Percentiles rank a stretch among this genome's conserved stretches.
phyloP scores from a whole-genome alignment of 495 filamentous ascomycete species.

The Aspergillus indologenus region DNA sequence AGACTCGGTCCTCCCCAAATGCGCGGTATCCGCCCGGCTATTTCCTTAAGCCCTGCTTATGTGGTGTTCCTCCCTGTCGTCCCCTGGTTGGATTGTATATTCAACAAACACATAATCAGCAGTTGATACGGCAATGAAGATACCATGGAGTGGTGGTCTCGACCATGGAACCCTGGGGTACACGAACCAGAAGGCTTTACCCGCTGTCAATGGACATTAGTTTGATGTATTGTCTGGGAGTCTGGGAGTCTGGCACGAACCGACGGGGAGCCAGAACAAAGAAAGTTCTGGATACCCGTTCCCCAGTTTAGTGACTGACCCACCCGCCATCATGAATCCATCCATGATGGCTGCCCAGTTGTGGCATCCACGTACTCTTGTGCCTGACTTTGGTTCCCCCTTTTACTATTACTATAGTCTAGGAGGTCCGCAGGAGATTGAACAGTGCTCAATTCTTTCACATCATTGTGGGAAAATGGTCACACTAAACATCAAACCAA shows the following conservation, averaged over 20 bases:
- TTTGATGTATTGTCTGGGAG: too few species aligned
- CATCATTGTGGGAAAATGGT: neutral
- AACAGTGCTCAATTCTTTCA: too few species aligned
- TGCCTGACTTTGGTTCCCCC: neutral
- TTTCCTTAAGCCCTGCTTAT: constrained; percentile 3
- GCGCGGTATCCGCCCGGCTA: constrained; percentile 20
- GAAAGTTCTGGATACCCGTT: constrained; percentile 8
- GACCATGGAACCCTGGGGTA: neutral
- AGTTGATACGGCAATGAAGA: too few species aligned
- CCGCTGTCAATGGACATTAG: neutral
- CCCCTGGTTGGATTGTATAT: too few species aligned
- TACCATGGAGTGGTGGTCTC: too few species aligned
- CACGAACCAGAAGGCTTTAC: neutral
- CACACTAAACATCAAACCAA: neutral
- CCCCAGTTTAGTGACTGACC: constrained; percentile 14
- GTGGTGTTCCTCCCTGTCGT: neutral
- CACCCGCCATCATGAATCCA: too few species aligned
- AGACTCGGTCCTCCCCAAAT: neutral
- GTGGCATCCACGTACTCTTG: neutral
- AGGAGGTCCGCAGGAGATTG: too few species aligned
- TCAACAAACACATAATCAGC: too few species aligned
- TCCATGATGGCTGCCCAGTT: neutral
- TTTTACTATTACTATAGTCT: neutral
- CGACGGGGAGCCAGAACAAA: constrained; percentile 8
- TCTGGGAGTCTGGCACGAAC: neutral